phyloP scores from a whole-genome alignment of 139 green algal genomes.

The Diplosphaera chodatii region DNA sequence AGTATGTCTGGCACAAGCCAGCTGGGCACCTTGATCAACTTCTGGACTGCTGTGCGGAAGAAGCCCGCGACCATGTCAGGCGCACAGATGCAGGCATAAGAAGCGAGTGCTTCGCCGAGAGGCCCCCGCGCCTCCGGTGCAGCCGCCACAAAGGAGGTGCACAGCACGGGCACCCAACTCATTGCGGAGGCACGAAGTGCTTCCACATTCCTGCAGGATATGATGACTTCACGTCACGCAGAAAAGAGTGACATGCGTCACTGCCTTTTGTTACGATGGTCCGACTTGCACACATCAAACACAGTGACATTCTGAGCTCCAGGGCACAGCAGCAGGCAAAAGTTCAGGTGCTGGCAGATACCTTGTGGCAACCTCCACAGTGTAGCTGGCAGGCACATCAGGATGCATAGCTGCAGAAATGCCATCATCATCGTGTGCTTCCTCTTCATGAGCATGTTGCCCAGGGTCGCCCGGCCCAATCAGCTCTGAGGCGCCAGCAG shows the following conservation, averaged over 20 bases:
- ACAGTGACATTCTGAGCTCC: no score
- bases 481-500: slow-evolving; percentile 13
- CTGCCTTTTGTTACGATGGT: no score
- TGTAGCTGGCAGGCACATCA: slow-evolving; percentile 19
- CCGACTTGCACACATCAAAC: no score
- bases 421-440: slow-evolving; percentile 18
- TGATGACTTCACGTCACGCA: no score
- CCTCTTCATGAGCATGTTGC: background rate
- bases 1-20: no score
- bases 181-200: slow-evolving; percentile 48
- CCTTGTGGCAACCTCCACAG: slow-evolving; percentile 12
- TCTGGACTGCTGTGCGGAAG: slow-evolving; percentile 65
- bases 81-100: slow-evolving; percentile 55
- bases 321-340: background rate
- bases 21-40: slow-evolving; percentile 66
- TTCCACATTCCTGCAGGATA: slow-evolving; percentile 41
- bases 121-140: slow-evolving; percentile 37
- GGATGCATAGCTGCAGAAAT: background rate
- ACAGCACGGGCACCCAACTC: slow-evolving; percentile 83
- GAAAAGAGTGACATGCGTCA: no score
- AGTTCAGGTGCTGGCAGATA: no score
- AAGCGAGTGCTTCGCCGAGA: slow-evolving; percentile 49
- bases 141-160: slow-evolving; percentile 68
- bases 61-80: slow-evolving; percentile 34
- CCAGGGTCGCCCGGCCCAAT: slow-evolving; percentile 16